These are phyloP conservation scores for Dicorynia guianensis DNA, from an alignment of 306 rosid species.

Conservation along the genomic window DNA sequence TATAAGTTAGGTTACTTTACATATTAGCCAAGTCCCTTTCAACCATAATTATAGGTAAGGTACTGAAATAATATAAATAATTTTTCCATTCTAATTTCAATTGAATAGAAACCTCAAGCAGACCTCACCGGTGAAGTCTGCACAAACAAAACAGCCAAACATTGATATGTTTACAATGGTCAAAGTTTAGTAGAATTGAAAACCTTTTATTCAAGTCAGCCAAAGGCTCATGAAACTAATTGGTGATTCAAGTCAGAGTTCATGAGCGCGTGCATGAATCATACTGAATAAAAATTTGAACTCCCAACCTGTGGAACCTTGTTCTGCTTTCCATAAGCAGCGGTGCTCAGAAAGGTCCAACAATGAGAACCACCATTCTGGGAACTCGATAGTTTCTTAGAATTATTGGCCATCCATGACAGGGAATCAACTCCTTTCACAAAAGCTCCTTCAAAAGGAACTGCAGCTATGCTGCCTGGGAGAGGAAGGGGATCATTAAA, in stretches of 20 bases:
- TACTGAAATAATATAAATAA: slow-evolving; percentile 6
- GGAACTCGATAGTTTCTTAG: slow-evolving; percentile 64
- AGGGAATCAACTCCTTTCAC: slow-evolving; percentile 85
- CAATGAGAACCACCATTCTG: slow-evolving; percentile 70
- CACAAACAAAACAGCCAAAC: neutral
- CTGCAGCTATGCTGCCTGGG: slow-evolving; percentile 42
- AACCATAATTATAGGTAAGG: slow-evolving; percentile 5
- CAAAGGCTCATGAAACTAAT: neutral
- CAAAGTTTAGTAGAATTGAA: neutral
- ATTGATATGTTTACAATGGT: neutral
- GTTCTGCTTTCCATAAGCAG: slow-evolving; percentile 81
- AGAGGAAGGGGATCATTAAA: slow-evolving; percentile 88
- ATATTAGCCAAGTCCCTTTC: slow-evolving; percentile 28
- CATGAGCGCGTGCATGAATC: neutral
- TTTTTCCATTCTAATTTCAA: neutral
- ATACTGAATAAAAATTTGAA: slow-evolving; percentile 22
- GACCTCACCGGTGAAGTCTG: slow-evolving; percentile 13
- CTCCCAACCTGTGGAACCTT: slow-evolving; percentile 91
- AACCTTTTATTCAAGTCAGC: neutral
- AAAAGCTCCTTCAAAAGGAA: slow-evolving; percentile 95
- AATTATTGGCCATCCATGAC: slow-evolving; percentile 96
- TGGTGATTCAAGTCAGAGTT: neutral
- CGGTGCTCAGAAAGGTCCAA: slow-evolving; percentile 94
- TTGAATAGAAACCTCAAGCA: slow-evolving; percentile 20
- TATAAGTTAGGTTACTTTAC: slow-evolving; percentile 10